A percentile compares a stretch with the other conserved stretches of the same genome.
Conservation (phyloP, 2,329 filamentous ascomycete species). For the Ceratocystis papillata region DNA sequence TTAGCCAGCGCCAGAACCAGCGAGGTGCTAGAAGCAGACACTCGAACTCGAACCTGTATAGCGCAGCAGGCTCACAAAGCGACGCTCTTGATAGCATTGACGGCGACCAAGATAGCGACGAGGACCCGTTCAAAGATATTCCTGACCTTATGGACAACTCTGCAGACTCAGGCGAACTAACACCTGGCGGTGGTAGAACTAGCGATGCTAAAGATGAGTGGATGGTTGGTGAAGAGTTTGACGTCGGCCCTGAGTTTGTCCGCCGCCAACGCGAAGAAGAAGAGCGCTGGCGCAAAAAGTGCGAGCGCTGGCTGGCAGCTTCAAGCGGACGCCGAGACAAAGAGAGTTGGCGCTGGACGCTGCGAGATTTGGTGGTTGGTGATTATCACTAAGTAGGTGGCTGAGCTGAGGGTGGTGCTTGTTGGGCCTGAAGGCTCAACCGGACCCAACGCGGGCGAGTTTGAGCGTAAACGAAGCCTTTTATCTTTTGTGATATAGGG, state of each 20-base stretch:
- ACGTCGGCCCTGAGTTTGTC: slow-evolving; percentile 91
- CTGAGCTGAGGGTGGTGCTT: not conserved
- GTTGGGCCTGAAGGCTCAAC: not conserved
- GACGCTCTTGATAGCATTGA: slow-evolving; percentile 49
- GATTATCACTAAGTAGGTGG: slow-evolving; percentile 29
- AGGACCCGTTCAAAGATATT: slow-evolving; percentile 91
- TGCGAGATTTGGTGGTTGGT: slow-evolving; percentile 47
- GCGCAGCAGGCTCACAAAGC: slow-evolving; percentile 30
- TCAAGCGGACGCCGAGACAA: slow-evolving; percentile 45
- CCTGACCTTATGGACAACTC: slow-evolving; percentile 71
- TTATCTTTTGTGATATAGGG: slow-evolving; percentile 9
- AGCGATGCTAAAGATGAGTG: slow-evolving; percentile 64
- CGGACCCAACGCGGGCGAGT: not conserved
- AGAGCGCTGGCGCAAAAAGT: slow-evolving; percentile 78
- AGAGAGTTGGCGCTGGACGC: slow-evolving; percentile 67
- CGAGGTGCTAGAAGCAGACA: slow-evolving; percentile 19
- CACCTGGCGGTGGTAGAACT: slow-evolving; percentile 32
- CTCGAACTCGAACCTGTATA: slow-evolving; percentile 22
- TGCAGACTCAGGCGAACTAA: slow-evolving; percentile 39
- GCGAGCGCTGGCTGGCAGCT: slow-evolving; percentile 64
- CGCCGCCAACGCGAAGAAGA: slow-evolving; percentile 83
- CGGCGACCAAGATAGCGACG: slow-evolving; percentile 67
- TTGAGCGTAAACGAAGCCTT: not conserved
- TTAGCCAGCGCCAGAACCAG: slow-evolving; percentile 39
- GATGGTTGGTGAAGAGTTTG: slow-evolving; percentile 90